A percentile compares a stretch with the other conserved stretches of the same genome.
These are phyloP conservation scores for Globisporangium spinosum DNA, from an alignment of 352 stramenopile species.

Conservation along the genomic window DNA sequence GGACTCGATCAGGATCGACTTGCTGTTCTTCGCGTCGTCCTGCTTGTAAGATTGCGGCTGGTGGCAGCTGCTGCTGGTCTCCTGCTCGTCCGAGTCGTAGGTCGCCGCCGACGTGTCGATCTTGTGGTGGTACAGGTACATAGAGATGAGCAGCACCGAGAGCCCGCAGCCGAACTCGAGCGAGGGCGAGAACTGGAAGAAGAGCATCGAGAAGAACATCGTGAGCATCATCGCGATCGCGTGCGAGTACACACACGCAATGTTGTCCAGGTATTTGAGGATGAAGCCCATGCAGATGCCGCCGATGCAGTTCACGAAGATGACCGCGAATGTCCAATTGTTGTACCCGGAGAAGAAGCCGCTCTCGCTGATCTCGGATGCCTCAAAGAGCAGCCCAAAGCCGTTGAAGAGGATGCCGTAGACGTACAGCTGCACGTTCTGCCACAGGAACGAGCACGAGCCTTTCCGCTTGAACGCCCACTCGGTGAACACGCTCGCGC, in stretches of 20 bases:
- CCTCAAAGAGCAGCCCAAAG: conserved; percentile 51
- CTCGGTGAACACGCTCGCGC: conserved; percentile 81
- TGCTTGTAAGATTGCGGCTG: neutral
- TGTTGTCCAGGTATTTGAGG: conserved; percentile 89
- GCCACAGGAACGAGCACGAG: conserved; percentile 70
- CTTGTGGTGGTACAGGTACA: conserved; percentile 88
- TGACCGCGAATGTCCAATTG: conserved; percentile 69
- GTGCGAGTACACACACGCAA: conserved; percentile 83
- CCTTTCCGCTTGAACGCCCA: conserved; percentile 83
- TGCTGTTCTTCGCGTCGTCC: conserved; percentile 4
- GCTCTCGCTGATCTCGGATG: conserved; percentile 32
- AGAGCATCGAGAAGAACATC: conserved; percentile 84
- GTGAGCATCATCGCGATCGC: conserved; percentile 88
- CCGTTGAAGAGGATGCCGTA: conserved; percentile 84
- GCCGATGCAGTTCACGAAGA: conserved; percentile 69
- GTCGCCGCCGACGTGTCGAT: conserved; percentile 24
- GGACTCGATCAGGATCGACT: conserved; percentile 4
- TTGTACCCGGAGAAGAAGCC: conserved; percentile 85
- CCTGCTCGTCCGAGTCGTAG: conserved; percentile 14
- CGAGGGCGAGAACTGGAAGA: conserved; percentile 79
- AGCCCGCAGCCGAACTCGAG: conserved; percentile 84
- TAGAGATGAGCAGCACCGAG: conserved; percentile 76
- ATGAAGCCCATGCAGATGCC: conserved; percentile 79
- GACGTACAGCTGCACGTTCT: conserved; percentile 81
- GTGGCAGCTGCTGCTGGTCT: conserved; percentile 11